Percentiles rank a stretch among this genome's conserved stretches.
phyloP scores from a whole-genome alignment of 2,329 filamentous ascomycete species.

The Fusarium illudens region DNA sequence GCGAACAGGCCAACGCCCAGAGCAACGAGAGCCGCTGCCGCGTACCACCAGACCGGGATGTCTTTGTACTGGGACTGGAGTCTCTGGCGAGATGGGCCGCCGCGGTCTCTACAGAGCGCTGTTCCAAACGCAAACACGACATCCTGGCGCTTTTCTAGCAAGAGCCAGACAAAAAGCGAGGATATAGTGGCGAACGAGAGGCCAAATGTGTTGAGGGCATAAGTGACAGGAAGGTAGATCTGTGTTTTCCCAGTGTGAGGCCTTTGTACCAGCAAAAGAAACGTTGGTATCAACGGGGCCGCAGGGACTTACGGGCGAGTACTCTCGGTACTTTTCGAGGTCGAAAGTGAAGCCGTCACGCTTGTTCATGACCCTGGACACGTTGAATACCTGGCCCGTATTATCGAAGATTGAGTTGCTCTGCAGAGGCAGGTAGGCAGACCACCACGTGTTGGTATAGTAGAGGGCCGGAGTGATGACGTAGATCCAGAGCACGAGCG shows the following conservation, averaged over 20 bases:
- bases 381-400: conserved; percentile 58
- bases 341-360: conserved; percentile 54
- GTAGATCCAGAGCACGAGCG: conserved; percentile 57
- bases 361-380: conserved; percentile 56
- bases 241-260: neutral
- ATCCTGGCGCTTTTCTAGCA: conserved; percentile 43
- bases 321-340: conserved; percentile 56
- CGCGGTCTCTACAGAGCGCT: neutral
- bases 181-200: conserved; percentile 62
- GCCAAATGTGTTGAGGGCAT: conserved; percentile 59
- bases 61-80: conserved; percentile 28
- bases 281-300: too few relatives aligned
- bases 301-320: conserved; percentile 55
- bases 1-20: conserved; percentile 43
- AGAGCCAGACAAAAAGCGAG: conserved; percentile 45
- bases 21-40: conserved; percentile 20
- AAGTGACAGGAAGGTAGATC: conserved; percentile 56
- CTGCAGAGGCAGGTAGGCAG: conserved; percentile 61
- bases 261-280: neutral
- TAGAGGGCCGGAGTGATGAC: conserved; percentile 55
- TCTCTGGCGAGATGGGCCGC: neutral
- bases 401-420: conserved; percentile 64
- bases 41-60: conserved; percentile 43
- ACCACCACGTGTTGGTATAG: conserved; percentile 60
- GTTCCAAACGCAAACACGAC: conserved; percentile 21